A percentile compares a stretch with the other conserved stretches of the same genome.
These are phyloP conservation scores for Teratosphaeria zuluensis DNA, from an alignment of 2,329 filamentous ascomycete species.

Conservation along the genomic window DNA sequence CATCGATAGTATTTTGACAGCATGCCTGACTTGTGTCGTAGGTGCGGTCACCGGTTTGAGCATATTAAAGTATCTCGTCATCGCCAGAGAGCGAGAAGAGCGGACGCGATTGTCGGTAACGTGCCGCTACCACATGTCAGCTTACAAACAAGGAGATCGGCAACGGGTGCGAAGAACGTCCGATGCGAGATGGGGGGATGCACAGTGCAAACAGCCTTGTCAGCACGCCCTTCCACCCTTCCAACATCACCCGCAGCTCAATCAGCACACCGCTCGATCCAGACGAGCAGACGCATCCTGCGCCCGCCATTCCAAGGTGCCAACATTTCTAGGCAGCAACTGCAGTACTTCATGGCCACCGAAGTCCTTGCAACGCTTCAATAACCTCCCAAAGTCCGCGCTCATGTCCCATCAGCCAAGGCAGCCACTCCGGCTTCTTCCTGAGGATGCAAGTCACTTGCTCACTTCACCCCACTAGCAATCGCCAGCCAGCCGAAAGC, in stretches of 20 bases:
- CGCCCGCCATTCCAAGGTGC: background rate
- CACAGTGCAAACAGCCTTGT: background rate
- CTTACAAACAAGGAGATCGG: background rate
- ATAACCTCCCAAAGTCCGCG: background rate
- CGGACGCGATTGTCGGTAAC: background rate
- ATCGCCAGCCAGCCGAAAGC: background rate
- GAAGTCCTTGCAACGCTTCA: background rate
- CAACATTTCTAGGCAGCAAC: background rate
- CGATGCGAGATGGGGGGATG: background rate
- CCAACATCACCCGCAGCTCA: background rate
- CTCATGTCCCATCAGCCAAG: background rate
- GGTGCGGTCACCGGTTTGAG: background rate
- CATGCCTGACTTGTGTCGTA: background rate
- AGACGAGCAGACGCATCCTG: background rate
- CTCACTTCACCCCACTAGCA: background rate
- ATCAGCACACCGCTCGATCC: background rate
- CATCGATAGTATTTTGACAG: background rate
- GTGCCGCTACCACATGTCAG: background rate
- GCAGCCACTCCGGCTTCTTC: too few species aligned
- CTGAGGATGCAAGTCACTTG: background rate
- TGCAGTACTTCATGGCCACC: background rate
- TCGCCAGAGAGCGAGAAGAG: background rate
- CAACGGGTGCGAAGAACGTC: background rate
- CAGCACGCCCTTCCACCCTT: background rate
- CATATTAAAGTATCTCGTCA: background rate